Base-by-base conservation (phyloP, 768 basidiomycete genomes). In the Boletus vinaceobasis region DNA sequence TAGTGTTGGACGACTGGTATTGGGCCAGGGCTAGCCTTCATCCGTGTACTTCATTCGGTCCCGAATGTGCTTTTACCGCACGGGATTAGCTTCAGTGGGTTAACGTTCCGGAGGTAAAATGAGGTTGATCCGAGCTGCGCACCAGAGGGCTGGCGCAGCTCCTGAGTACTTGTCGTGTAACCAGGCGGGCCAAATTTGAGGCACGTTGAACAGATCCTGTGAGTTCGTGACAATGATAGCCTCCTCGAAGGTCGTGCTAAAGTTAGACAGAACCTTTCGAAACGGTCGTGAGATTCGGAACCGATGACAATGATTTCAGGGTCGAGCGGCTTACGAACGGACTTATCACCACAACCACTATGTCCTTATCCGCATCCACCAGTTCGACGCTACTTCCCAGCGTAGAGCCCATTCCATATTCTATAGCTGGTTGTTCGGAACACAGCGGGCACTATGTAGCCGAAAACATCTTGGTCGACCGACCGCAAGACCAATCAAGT, bases 381-480 rank as follows among this genome's bases (percentile, higher is more conserved):
- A 53, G 40, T 50, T 45, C 52, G 23, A 31, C 57, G 14, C 35
- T 33, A 13, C 50, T 39, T 44, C 54, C 56, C 7, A 38, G 65
- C 11, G 21, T 56, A 10, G 69, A 68, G n/a, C 23, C 63, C 3
- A 59, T 77, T n/a, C 32, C 63, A n/a, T 88, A 84, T 57, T 72
- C 77, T 0, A 81, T 90, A 33, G 77, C 78, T 0, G 77, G 77
- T 21, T 81, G 82, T 37, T 86, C 86, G n/a, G 79, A 86, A 35
- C 87, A 87, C 68, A 88, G 86, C 60, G 85, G 84, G 4, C 77
- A 74, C 58, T 90, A 89, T 71, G 76, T 74, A 27, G 79, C 87
- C 3, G 82, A 88, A 56, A 86, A 90, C 58, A 87, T 91, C 51
- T 69, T 86, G 26, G 71, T 81, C 19, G 83, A 90, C 67, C 76